Conservation (phyloP, 106 monocot genomes). For the Phalaenopsis equestris region DNA sequence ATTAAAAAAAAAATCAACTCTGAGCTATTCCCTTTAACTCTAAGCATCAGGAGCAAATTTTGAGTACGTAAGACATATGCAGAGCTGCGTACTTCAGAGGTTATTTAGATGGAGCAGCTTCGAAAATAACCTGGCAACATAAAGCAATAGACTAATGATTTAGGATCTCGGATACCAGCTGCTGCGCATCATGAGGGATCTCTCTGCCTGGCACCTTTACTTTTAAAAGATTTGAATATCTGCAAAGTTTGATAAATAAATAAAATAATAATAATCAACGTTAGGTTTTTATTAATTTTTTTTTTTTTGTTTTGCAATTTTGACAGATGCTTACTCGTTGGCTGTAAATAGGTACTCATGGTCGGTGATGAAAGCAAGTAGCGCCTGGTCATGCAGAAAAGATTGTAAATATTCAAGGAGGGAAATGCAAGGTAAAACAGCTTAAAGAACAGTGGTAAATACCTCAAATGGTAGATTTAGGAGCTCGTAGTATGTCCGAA, state of each 20-base stretch:
- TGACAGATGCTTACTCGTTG: slow-evolving; percentile 49
- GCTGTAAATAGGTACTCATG: slow-evolving; percentile 64
- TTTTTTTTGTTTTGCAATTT: background rate
- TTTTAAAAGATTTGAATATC: slow-evolving; percentile 66
- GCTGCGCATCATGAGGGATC: slow-evolving; percentile 68
- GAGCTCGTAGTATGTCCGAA: slow-evolving; percentile 88
- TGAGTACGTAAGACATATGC: no score
- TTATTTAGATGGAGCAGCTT: no score
- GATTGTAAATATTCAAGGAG: background rate
- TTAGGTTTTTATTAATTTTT: background rate
- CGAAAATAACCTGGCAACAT: no score
- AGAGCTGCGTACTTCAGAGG: no score
- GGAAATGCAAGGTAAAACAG: background rate
- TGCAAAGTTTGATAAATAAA: slow-evolving; percentile 6
- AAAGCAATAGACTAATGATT: slow-evolving; percentile 11
- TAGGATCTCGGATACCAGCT: slow-evolving; percentile 43
- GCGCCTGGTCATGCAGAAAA: slow-evolving; percentile 38
- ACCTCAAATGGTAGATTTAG: slow-evolving; percentile 93
- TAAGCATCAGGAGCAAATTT: no score
- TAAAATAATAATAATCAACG: background rate
- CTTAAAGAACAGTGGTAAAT: slow-evolving; percentile 2
- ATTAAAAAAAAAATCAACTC: no score
- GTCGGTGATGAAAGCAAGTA: slow-evolving; percentile 84
- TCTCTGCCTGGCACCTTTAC: slow-evolving; percentile 84
- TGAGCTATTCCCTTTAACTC: no score